phyloP scores from a whole-genome alignment of 768 basidiomycete species.

The Tylopilus felleus region DNA sequence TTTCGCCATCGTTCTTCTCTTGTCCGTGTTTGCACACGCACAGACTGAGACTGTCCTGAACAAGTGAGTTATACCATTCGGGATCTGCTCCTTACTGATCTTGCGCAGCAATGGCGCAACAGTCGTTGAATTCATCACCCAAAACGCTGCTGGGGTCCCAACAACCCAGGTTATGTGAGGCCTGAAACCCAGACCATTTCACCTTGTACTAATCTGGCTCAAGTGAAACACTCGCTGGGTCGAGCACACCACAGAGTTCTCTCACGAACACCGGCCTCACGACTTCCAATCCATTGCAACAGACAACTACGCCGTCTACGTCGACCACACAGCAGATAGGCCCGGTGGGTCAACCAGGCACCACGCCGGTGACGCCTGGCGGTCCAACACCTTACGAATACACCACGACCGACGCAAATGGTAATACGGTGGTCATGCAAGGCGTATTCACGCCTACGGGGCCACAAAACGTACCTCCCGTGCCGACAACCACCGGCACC shows the following conservation, averaged over 20 bases:
- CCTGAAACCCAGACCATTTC: neutral
- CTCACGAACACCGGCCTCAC: conserved; percentile 6
- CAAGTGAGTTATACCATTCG: conserved; percentile 37
- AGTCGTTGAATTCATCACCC: conserved; percentile 47
- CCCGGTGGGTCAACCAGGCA: conserved; percentile 52
- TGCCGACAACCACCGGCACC: conserved; percentile 24
- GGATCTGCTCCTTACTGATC: conserved; percentile 12
- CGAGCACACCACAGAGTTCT: conserved; percentile 5
- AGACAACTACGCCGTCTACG: conserved; percentile 21
- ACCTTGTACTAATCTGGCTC: conserved; percentile 6
- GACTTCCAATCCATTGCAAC: conserved; percentile 16
- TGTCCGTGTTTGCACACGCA: conserved; percentile 27
- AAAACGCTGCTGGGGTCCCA: conserved; percentile 37
- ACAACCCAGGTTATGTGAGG: conserved; percentile 46
- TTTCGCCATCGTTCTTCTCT: conserved; percentile 17
- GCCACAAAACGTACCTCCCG: conserved; percentile 27
- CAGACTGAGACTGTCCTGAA: conserved; percentile 50
- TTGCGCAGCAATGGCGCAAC: conserved; percentile 45
- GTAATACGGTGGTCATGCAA: conserved; percentile 18
- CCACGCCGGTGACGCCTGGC: conserved; percentile 37
- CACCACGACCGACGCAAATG: conserved; percentile 41
- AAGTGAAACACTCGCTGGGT: conserved; percentile 15
- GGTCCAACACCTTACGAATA: conserved; percentile 50
- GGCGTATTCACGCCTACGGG: conserved; percentile 34
- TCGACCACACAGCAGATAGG: conserved; percentile 20